Conservation (phyloP, 2,329 filamentous ascomycete species). For the Trichoderma sp. region DNA sequence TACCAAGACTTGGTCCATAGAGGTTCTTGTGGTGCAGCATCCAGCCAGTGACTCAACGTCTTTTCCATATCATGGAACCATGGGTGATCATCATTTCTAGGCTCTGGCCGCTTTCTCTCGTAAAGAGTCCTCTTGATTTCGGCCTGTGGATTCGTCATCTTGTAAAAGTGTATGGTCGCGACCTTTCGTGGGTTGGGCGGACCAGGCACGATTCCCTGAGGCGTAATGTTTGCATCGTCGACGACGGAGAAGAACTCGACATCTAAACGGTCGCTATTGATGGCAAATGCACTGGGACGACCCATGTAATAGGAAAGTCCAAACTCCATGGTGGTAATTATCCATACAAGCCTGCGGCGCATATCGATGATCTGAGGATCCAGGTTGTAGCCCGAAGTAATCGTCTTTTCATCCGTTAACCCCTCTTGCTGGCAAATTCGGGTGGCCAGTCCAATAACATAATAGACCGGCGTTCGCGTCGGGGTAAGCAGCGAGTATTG, state of each 20-base stretch:
- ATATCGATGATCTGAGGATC: conserved; percentile 81
- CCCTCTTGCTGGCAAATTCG: conserved; percentile 87
- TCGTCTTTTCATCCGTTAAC: conserved; percentile 83
- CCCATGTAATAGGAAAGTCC: conserved; percentile 86
- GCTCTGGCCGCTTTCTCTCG: conserved; percentile 74
- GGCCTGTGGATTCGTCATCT: conserved; percentile 81
- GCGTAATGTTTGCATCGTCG: conserved; percentile 79
- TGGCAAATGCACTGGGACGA: conserved; percentile 80
- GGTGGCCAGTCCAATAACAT: conserved; percentile 83
- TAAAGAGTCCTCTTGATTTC: conserved; percentile 86
- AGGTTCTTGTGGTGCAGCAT: conserved; percentile 67
- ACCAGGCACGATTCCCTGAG: conserved; percentile 68
- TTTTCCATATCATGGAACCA: conserved; percentile 81
- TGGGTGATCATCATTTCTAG: conserved; percentile 74
- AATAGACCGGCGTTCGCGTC: conserved; percentile 88
- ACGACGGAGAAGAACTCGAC: conserved; percentile 80
- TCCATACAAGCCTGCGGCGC: conserved; percentile 85
- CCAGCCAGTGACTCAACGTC: conserved; percentile 77
- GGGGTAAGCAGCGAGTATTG: conserved; percentile 92
- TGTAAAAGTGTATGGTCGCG: conserved; percentile 88
- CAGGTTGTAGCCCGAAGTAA: conserved; percentile 59
- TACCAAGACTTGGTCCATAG: conserved; percentile 77
- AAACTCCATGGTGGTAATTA: conserved; percentile 81
- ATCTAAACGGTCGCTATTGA: conserved; percentile 76
- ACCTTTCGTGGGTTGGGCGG: conserved; percentile 78